These are phyloP conservation scores for Flaveria brownii DNA, from an alignment of 129 eudicot species.

Conservation along the genomic window DNA sequence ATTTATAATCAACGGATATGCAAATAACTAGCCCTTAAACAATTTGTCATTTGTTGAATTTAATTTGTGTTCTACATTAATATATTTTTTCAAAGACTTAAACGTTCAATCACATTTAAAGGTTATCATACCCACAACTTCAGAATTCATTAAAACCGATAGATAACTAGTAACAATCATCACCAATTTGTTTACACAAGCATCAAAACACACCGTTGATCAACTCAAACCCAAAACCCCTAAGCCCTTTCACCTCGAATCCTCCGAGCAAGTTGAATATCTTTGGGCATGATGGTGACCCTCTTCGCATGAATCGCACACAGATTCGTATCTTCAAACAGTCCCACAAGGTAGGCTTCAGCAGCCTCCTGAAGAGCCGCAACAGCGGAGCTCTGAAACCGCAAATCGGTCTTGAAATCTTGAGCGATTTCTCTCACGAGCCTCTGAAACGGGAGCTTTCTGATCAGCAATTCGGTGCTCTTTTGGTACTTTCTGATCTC, in stretches of 20 bases:
- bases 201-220: no score
- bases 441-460: conserved; percentile 55
- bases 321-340: conserved; percentile 51
- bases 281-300: conserved; percentile 58
- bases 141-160: no score
- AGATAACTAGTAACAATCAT: no score
- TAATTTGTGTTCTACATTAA: no score
- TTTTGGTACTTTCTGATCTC: conserved; percentile 55
- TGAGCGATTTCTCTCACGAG: conserved; percentile 59
- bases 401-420: conserved; percentile 49
- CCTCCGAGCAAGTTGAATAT: conserved; percentile 51
- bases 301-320: conserved; percentile 58
- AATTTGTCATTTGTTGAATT: no score
- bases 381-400: conserved; percentile 60
- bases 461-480: conserved; percentile 48
- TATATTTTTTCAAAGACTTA: no score
- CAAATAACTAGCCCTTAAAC: no score
- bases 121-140: no score
- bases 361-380: conserved; percentile 53
- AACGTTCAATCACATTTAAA: no score
- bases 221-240: no score
- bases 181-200: no score
- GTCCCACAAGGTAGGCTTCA: conserved; percentile 49
- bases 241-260: conserved; percentile 56
- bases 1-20: no score